Percentiles rank a stretch among this genome's conserved stretches.
Conservation (phyloP, 768 basidiomycete genomes). For the Leccinum ochraceum region DNA sequence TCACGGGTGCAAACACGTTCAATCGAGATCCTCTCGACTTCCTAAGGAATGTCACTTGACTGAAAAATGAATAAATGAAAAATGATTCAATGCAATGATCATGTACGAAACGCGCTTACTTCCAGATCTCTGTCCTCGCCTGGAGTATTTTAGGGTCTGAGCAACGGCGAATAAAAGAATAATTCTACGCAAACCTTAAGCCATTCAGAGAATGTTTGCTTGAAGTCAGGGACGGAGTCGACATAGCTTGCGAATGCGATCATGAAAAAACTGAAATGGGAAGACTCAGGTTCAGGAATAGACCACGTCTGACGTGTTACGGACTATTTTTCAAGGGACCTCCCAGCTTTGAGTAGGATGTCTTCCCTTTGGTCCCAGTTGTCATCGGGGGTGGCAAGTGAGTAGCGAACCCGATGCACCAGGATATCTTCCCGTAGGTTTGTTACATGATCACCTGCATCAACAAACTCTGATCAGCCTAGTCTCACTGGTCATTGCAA, state of each 20-base stretch:
- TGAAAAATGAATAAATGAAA: conserved; percentile 27
- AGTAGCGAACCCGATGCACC: conserved; percentile 80
- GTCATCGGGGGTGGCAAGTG: conserved; percentile 74
- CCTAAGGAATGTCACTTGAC: conserved; percentile 85
- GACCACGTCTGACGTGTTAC: conserved; percentile 25
- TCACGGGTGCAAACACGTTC: conserved; percentile 89
- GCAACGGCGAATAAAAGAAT: background rate
- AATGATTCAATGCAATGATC: background rate
- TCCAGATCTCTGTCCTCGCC: conserved; percentile 90
- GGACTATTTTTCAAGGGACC: conserved; percentile 89
- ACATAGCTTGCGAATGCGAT: conserved; percentile 93
- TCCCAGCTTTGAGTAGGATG: conserved; percentile 64
- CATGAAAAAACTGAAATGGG: conserved; percentile 76
- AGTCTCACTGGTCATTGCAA: background rate
- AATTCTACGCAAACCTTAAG: conserved; percentile 53
- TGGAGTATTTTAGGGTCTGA: conserved; percentile 26
- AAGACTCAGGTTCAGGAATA: conserved; percentile 1
- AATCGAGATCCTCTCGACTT: conserved; percentile 78
- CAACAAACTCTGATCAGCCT: conserved; percentile 12
- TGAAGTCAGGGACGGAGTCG: conserved; percentile 61
- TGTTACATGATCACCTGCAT: conserved; percentile 82
- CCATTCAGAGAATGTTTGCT: conserved; percentile 83
- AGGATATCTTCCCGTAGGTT: conserved; percentile 92
- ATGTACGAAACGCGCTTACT: conserved; percentile 50
- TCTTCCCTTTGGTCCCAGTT: conserved; percentile 51